These are phyloP conservation scores for Hericium rajendrae DNA, from an alignment of 768 basidiomycete species.

Conservation along the genomic window DNA sequence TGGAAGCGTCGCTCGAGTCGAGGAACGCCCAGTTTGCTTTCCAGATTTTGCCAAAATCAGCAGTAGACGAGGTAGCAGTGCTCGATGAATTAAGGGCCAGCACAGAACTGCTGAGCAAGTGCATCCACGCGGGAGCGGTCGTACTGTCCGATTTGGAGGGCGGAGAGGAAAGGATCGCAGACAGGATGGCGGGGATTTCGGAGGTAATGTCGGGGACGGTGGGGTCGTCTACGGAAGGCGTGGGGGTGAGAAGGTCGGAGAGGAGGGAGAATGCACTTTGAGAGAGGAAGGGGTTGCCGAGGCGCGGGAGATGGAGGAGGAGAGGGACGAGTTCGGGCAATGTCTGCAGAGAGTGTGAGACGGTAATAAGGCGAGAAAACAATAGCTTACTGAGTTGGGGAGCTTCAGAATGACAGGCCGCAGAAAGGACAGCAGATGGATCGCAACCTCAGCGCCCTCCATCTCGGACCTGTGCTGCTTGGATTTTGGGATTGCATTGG, in stretches of 20 bases:
- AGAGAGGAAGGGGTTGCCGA: slow-evolving; percentile 84
- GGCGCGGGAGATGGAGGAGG: slow-evolving; percentile 74
- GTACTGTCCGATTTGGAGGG: slow-evolving; percentile 61
- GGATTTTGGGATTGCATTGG: slow-evolving; percentile 49
- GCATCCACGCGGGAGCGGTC: slow-evolving; percentile 70
- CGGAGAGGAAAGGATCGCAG: slow-evolving; percentile 56
- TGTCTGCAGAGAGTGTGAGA: slow-evolving; percentile 36
- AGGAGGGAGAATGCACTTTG: slow-evolving; percentile 82
- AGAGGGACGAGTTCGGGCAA: slow-evolving; percentile 59
- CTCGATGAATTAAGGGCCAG: slow-evolving; percentile 49
- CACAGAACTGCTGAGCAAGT: slow-evolving; percentile 65
- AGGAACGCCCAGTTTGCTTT: slow-evolving; percentile 68
- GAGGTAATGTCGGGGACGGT: slow-evolving; percentile 34
- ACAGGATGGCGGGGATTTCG: slow-evolving; percentile 52
- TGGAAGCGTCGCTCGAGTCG: slow-evolving; percentile 52
- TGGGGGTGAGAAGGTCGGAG: slow-evolving; percentile 60
- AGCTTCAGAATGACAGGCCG: slow-evolving; percentile 50
- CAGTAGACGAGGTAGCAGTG: slow-evolving; percentile 38
- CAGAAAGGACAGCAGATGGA: slow-evolving; percentile 68
- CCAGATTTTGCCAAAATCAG: slow-evolving; percentile 60
- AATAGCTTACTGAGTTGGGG: slow-evolving; percentile 55
- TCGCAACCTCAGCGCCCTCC: slow-evolving; percentile 61
- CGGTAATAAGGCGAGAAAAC: not conserved
- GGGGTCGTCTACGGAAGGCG: slow-evolving; percentile 35
- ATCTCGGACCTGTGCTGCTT: slow-evolving; percentile 47